Percentiles rank a stretch among this genome's conserved stretches.
These are phyloP conservation scores for Ophiocordyceps unilateralis DNA, from an alignment of 2,329 filamentous ascomycete species.

Conservation along the genomic window DNA sequence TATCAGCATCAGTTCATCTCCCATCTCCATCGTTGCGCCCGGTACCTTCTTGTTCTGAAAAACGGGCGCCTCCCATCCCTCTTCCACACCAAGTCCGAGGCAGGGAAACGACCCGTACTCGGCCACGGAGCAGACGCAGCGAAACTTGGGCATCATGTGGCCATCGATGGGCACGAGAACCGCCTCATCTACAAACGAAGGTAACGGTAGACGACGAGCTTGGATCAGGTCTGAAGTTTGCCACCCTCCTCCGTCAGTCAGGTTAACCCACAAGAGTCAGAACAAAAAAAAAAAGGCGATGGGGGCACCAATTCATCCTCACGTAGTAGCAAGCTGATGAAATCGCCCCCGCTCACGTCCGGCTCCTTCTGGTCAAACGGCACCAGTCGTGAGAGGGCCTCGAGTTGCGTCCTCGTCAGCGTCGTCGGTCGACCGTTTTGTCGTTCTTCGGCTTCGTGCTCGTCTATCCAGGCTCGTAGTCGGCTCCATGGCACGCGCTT, in stretches of 20 bases:
- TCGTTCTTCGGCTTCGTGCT: constrained; percentile 19
- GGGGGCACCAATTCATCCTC: too few relatives aligned
- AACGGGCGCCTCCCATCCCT: constrained; percentile 11
- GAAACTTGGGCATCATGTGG: constrained; percentile 8
- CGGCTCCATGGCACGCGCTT: constrained; percentile 13
- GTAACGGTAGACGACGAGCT: neutral
- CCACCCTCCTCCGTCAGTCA: neutral
- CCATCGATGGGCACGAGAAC: constrained; percentile 8
- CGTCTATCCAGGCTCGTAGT: constrained; percentile 21
- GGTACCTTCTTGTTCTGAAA: constrained; percentile 30
- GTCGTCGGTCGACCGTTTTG: constrained; percentile 14
- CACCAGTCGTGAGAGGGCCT: constrained; percentile 23
- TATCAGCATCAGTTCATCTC: neutral
- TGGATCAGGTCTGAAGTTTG: constrained; percentile 6
- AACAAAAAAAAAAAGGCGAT: too few relatives aligned
- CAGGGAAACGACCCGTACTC: constrained; percentile 9
- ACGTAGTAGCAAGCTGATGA: constrained; percentile 8
- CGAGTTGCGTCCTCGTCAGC: constrained; percentile 19
- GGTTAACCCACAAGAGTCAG: too few relatives aligned
- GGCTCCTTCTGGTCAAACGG: constrained; percentile 12
- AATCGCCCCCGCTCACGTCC: constrained; percentile 9
- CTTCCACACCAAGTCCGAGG: constrained; percentile 16
- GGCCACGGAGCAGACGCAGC: constrained; percentile 9
- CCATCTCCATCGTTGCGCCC: neutral
- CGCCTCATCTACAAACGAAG: constrained; percentile 6